These are phyloP conservation scores for Neonectria punicea DNA, from an alignment of 2,329 filamentous ascomycete genomes.

Conservation along the genomic window DNA sequence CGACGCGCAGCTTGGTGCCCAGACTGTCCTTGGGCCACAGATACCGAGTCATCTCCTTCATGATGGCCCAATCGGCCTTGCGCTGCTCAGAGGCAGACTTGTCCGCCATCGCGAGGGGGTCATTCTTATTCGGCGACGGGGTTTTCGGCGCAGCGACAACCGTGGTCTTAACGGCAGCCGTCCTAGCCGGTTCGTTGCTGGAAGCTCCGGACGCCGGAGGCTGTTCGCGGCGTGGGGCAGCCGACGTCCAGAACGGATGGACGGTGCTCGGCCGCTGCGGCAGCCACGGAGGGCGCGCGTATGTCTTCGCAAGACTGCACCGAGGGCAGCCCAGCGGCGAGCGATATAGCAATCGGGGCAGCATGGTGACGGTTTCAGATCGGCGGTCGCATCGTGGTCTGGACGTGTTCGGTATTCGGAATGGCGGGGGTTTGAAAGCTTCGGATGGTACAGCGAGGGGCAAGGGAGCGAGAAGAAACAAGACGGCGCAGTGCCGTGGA, in stretches of 20 bases:
- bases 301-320: conserved; percentile 40
- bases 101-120: conserved; percentile 48
- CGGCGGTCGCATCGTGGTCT: conserved; percentile 41
- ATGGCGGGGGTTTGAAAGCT: conserved; percentile 37
- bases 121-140: conserved; percentile 37
- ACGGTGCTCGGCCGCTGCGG: conserved; percentile 41
- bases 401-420: conserved; percentile 31
- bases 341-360: conserved; percentile 49
- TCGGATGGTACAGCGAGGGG: conserved; percentile 16
- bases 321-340: conserved; percentile 47
- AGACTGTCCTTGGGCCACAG: conserved; percentile 89
- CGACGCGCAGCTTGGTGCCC: conserved; percentile 82
- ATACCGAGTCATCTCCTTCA: conserved; percentile 97
- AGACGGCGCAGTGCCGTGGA: conserved; percentile 28
- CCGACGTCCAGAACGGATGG: conserved; percentile 48
- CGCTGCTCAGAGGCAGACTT: conserved; percentile 84
- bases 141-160: conserved; percentile 34
- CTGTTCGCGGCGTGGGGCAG: conserved; percentile 43
- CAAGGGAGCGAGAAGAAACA: conserved; percentile 27
- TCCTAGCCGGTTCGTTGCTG: conserved; percentile 33
- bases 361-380: conserved; percentile 47
- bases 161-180: conserved; percentile 34
- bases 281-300: conserved; percentile 44
- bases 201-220: conserved; percentile 29
- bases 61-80: conserved; percentile 97